Percentiles rank a stretch among this genome's conserved stretches.
These are phyloP conservation scores for Colletotrichum limetticola DNA, from an alignment of 2,329 filamentous ascomycete genomes.

Conservation along the genomic window DNA sequence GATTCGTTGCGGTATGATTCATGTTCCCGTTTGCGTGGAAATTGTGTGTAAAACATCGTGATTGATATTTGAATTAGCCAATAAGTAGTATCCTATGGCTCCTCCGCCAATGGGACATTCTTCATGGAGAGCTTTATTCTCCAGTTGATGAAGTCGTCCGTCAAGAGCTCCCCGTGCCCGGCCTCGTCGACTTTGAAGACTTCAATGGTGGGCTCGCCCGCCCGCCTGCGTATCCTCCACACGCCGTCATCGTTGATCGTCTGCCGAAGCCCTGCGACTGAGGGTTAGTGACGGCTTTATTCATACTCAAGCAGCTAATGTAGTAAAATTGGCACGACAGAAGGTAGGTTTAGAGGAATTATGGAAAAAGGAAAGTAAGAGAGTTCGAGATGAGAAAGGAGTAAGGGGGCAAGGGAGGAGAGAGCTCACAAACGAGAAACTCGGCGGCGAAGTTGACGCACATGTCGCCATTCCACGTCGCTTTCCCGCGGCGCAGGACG, in stretches of 20 bases:
- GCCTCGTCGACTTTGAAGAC: slow-evolving; percentile 78
- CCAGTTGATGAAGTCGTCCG: slow-evolving; percentile 82
- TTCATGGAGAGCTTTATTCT: slow-evolving; percentile 63
- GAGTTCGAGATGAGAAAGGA: too few species aligned
- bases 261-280: slow-evolving; percentile 67
- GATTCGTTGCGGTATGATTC: background rate
- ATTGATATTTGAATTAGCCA: background rate
- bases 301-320: background rate
- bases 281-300: background rate
- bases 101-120: slow-evolving; percentile 38
- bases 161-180: slow-evolving; percentile 81
- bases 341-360: background rate
- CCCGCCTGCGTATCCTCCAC: slow-evolving; percentile 79
- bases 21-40: background rate
- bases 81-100: background rate
- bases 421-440: slow-evolving; percentile 78
- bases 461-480: slow-evolving; percentile 89
- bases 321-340: too few species aligned
- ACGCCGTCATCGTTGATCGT: slow-evolving; percentile 77
- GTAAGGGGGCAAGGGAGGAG: too few species aligned
- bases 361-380: background rate
- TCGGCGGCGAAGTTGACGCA: slow-evolving; percentile 90
- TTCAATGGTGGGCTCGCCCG: slow-evolving; percentile 74
- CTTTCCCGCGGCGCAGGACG: slow-evolving; percentile 73
- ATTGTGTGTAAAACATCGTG: too few species aligned